Percentiles rank a stretch among this genome's conserved stretches.
phyloP scores from a whole-genome alignment of 148 eudicot genomes.

The Bassia scoparia region DNA sequence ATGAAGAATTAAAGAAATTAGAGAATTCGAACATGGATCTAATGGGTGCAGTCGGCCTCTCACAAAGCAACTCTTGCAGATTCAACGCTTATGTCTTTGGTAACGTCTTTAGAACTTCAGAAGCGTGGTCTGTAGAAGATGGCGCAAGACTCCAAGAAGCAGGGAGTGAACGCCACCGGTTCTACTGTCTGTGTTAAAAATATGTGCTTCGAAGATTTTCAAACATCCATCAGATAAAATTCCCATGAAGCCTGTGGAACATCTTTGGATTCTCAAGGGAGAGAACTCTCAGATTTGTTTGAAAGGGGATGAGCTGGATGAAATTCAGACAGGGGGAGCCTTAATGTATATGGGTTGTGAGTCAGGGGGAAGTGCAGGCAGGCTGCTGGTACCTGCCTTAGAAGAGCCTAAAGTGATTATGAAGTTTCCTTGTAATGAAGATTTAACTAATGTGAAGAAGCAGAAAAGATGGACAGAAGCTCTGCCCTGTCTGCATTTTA shows the following conservation, averaged over 20 bases:
- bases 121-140: conserved; percentile 23
- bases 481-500: conserved; percentile 19
- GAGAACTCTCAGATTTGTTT: conserved; percentile 4
- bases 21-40: conserved; percentile 54
- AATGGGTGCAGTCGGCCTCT: conserved; percentile 39
- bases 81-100: conserved; percentile 30
- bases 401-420: conserved; percentile 45
- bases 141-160: conserved; percentile 25
- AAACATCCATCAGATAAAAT: conserved; percentile 27
- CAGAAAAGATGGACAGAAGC: conserved; percentile 13
- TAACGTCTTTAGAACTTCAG: conserved; percentile 27
- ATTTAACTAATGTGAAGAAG: conserved; percentile 15
- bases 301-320: conserved; percentile 13
- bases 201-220: conserved; percentile 43
- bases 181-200: conserved; percentile 63
- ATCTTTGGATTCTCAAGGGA: conserved; percentile 13
- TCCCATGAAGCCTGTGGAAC: conserved; percentile 19
- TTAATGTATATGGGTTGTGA: background rate
- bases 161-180: conserved; percentile 43
- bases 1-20: conserved; percentile 69
- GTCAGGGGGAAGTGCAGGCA: conserved; percentile 11
- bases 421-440: conserved; percentile 40
- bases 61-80: conserved; percentile 32
- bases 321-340: conserved; percentile 7
- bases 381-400: conserved; percentile 21